These are phyloP conservation scores for Chalciporus sphaerocephalus DNA, from an alignment of 768 basidiomycete genomes.

Conservation along the genomic window DNA sequence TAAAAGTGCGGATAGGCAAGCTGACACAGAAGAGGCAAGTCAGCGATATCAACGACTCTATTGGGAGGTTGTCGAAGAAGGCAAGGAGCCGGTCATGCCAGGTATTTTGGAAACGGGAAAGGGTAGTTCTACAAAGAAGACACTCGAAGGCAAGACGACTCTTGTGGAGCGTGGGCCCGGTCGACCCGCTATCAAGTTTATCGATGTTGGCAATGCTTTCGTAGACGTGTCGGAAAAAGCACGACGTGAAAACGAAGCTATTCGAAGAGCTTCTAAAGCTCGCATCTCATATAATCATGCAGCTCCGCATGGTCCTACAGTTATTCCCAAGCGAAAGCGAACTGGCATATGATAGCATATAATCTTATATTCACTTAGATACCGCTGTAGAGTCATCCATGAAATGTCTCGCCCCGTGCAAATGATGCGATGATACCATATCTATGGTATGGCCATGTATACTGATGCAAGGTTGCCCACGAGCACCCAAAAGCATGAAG, in stretches of 20 bases:
- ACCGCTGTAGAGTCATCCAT: too few species aligned
- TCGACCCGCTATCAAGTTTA: conserved; percentile 58
- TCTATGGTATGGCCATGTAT: too few species aligned
- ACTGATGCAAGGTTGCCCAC: too few species aligned
- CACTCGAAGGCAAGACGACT: conserved; percentile 35
- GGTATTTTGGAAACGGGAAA: conserved; percentile 48
- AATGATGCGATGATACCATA: too few species aligned
- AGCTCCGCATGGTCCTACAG: too few species aligned
- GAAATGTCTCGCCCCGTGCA: too few species aligned
- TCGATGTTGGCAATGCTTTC: conserved; percentile 73
- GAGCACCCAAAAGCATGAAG: too few species aligned
- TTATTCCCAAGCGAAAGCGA: too few species aligned
- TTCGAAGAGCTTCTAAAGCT: conserved; percentile 38
- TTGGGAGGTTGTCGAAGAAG: conserved; percentile 77
- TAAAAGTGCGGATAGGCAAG: conserved; percentile 58
- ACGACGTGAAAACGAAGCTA: conserved; percentile 46
- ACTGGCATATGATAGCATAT: too few species aligned
- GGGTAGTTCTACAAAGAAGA: conserved; percentile 34
- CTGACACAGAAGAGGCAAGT: conserved; percentile 52
- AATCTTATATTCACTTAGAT: too few species aligned
- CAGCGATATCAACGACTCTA: conserved; percentile 67
- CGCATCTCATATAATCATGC: too few species aligned
- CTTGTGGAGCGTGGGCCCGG: conserved; percentile 38
- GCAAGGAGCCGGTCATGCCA: conserved; percentile 63
- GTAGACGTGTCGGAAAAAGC: conserved; percentile 52